Percentiles rank a stretch among this genome's conserved stretches.
phyloP scores from a whole-genome alignment of 345 rosid genomes.

The Eutrema yunnanense region DNA sequence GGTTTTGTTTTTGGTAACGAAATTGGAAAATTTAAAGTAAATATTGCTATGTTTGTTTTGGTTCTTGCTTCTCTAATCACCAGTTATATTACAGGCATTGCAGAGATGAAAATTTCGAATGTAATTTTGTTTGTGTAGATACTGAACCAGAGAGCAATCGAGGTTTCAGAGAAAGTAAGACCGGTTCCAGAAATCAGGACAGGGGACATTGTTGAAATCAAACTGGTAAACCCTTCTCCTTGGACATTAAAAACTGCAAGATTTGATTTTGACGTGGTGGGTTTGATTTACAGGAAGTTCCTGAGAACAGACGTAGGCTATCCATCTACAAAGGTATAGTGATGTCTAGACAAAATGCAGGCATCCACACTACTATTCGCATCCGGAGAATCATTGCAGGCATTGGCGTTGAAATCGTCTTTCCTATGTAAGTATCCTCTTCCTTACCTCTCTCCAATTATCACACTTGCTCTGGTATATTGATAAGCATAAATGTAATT shows the following conservation, averaged over 20 bases:
- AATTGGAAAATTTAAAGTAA: background rate
- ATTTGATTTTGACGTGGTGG: constrained; percentile 9
- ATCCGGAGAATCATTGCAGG: constrained; percentile 86
- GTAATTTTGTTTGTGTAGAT: constrained; percentile 38
- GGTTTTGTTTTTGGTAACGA: background rate
- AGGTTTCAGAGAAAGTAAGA: constrained; percentile 59
- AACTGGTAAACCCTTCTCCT: constrained; percentile 46
- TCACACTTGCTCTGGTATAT: background rate
- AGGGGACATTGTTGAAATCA: constrained; percentile 76
- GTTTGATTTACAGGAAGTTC: constrained; percentile 57
- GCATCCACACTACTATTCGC: constrained; percentile 80
- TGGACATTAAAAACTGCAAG: background rate
- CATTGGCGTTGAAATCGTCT: constrained; percentile 65
- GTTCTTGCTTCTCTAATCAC: background rate
- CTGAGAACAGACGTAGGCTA: constrained; percentile 67
- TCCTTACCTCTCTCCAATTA: background rate
- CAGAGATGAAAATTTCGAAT: background rate
- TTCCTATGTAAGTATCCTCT: constrained; percentile 43
- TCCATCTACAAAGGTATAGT: constrained; percentile 83
- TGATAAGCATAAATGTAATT: background rate
- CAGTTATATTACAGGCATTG: background rate
- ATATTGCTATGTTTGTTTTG: background rate
- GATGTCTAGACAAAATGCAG: constrained; percentile 81
- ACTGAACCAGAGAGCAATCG: constrained; percentile 72
- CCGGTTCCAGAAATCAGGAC: constrained; percentile 78